Percentiles rank a stretch among this genome's conserved stretches.
These are phyloP conservation scores for Hygrocybe punicea DNA, from an alignment of 768 basidiomycete genomes.

Conservation along the genomic window DNA sequence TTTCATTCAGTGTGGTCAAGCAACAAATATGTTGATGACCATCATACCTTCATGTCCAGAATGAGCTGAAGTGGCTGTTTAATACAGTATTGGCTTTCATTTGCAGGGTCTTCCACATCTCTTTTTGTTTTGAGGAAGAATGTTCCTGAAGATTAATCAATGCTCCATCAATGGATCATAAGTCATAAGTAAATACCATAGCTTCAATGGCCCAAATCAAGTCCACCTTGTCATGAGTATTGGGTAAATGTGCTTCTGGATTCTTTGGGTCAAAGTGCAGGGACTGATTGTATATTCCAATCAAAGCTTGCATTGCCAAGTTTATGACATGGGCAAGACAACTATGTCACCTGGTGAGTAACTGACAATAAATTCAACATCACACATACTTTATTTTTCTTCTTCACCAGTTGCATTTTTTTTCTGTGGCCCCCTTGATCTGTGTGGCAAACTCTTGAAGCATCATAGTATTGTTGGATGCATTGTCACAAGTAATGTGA, in stretches of 20 bases:
- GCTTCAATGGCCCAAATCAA: background rate
- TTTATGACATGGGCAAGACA: slow-evolving; percentile 35
- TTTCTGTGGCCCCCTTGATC: background rate
- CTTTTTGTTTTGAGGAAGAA: slow-evolving; percentile 25
- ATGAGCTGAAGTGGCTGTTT: slow-evolving; percentile 20
- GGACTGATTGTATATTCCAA: slow-evolving; percentile 21
- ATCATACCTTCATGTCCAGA: slow-evolving; percentile 30
- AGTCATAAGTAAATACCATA: too few relatives aligned
- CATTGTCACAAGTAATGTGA: slow-evolving; percentile 39
- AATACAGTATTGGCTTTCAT: background rate
- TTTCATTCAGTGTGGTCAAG: slow-evolving; percentile 11
- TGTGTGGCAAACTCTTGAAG: slow-evolving; percentile 21
- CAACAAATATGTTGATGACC: slow-evolving; percentile 35
- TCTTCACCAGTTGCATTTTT: background rate
- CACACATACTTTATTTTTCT: slow-evolving; percentile 8
- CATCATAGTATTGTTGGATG: slow-evolving; percentile 38
- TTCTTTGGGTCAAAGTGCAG: slow-evolving; percentile 11
- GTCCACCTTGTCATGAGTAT: slow-evolving; percentile 21
- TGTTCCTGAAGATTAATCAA: slow-evolving; percentile 18
- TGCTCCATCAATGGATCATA: too few relatives aligned
- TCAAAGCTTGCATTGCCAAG: slow-evolving; percentile 31
- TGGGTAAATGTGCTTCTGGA: slow-evolving; percentile 16
- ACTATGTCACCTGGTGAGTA: slow-evolving; percentile 16
- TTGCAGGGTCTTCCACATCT: slow-evolving; percentile 20
- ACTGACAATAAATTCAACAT: background rate